These are phyloP conservation scores for Alternaria sp. DNA, from an alignment of 2,329 filamentous ascomycete species.

Conservation along the genomic window DNA sequence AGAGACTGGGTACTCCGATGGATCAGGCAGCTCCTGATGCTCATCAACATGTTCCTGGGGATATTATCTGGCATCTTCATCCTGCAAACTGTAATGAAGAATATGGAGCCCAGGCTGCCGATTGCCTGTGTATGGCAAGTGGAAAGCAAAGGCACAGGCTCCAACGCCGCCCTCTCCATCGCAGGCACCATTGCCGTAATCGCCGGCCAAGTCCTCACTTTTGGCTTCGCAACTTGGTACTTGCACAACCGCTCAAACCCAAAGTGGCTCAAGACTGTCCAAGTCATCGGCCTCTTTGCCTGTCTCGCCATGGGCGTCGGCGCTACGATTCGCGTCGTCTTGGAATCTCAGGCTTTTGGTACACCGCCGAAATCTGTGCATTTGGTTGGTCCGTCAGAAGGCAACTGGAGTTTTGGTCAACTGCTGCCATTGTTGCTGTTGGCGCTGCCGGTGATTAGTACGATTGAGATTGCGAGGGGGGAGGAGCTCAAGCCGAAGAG, in stretches of 20 bases:
- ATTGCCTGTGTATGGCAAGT: slow-evolving; percentile 69
- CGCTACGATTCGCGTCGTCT: slow-evolving; percentile 65
- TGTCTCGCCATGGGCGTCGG: slow-evolving; percentile 64
- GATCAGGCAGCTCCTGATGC: slow-evolving; percentile 72
- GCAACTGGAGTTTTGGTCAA: slow-evolving; percentile 70
- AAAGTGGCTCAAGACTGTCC: slow-evolving; percentile 64
- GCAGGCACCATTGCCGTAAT: slow-evolving; percentile 70
- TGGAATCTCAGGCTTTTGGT: slow-evolving; percentile 70
- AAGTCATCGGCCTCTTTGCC: slow-evolving; percentile 63
- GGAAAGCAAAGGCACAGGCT: slow-evolving; percentile 47
- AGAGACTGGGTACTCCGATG: slow-evolving; percentile 73
- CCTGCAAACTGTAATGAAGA: slow-evolving; percentile 63
- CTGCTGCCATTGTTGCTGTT: slow-evolving; percentile 68
- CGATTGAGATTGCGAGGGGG: slow-evolving; percentile 67
- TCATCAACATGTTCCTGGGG: slow-evolving; percentile 69
- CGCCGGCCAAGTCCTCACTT: slow-evolving; percentile 66
- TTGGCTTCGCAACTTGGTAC: slow-evolving; percentile 70
- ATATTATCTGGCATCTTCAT: slow-evolving; percentile 66
- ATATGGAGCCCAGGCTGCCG: slow-evolving; percentile 64
- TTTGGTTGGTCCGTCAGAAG: slow-evolving; percentile 64
- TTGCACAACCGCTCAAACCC: slow-evolving; percentile 64
- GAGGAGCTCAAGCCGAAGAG: slow-evolving; percentile 57
- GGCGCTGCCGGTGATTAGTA: slow-evolving; percentile 67
- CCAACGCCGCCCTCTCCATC: slow-evolving; percentile 60
- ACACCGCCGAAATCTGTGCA: slow-evolving; percentile 55